Percentiles rank a stretch among this genome's conserved stretches.
These are phyloP conservation scores for Hyphopichia burtonii DNA, from an alignment of 1,139 yeast genomes.

Conservation along the genomic window DNA sequence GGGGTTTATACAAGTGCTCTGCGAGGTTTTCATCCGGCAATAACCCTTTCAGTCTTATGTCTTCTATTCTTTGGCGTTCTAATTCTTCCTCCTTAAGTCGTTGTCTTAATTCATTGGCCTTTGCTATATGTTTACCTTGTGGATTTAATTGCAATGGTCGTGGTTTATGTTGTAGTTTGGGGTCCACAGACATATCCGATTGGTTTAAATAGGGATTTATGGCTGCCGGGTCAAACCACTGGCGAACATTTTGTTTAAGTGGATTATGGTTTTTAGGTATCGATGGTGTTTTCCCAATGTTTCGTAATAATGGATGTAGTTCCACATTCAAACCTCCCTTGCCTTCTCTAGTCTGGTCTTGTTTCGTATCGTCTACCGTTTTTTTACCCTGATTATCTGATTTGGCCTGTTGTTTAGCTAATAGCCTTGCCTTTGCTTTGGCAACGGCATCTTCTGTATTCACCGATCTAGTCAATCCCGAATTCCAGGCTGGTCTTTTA, in stretches of 20 bases:
- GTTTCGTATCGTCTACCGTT: not conserved
- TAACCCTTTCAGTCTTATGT: slow-evolving; percentile 40
- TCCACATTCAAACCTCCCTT: slow-evolving; percentile 51
- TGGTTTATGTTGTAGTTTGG: slow-evolving; percentile 14
- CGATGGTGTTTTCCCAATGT: slow-evolving; percentile 23
- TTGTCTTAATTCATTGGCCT: slow-evolving; percentile 53
- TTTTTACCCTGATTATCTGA: not conserved
- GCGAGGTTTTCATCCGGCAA: slow-evolving; percentile 47
- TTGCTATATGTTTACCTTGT: slow-evolving; percentile 59
- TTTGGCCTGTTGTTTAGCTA: not conserved
- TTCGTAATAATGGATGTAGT: slow-evolving; percentile 58
- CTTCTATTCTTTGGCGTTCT: slow-evolving; percentile 20
- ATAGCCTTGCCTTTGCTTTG: slow-evolving; percentile 8
- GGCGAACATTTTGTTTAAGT: slow-evolving; percentile 24
- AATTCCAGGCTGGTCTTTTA: not conserved
- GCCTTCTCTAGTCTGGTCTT: slow-evolving; percentile 6
- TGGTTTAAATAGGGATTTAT: slow-evolving; percentile 66
- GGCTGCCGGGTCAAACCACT: slow-evolving; percentile 36
- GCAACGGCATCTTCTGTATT: slow-evolving; percentile 4
- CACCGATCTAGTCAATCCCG: not conserved
- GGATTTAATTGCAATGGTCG: slow-evolving; percentile 51
- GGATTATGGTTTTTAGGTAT: slow-evolving; percentile 29
- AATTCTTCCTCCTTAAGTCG: slow-evolving; percentile 31
- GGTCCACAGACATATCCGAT: slow-evolving; percentile 14
- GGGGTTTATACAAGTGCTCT: slow-evolving; percentile 49